These are phyloP conservation scores for Wallacemonas sp. DNA, from an alignment of 208 protist species.

Conservation along the genomic window DNA sequence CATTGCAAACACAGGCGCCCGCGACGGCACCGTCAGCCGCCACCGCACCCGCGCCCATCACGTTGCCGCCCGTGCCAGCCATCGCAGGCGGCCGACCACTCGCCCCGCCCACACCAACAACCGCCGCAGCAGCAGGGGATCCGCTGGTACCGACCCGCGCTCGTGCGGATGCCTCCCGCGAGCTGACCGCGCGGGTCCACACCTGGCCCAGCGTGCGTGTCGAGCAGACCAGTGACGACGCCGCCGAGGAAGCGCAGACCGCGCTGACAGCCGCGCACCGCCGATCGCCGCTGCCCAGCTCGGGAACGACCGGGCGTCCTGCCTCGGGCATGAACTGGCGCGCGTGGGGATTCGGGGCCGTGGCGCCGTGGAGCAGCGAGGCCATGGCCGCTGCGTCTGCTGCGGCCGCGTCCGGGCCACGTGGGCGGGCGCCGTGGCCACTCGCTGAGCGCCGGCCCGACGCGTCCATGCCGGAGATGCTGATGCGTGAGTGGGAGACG, in stretches of 20 bases:
- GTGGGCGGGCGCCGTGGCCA: too few species aligned
- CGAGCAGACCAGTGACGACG: neutral
- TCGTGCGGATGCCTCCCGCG: neutral
- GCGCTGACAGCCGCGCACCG: neutral
- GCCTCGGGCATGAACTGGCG: neutral
- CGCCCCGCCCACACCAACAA: too few species aligned
- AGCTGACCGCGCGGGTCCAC: neutral
- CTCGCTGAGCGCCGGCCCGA: too few species aligned
- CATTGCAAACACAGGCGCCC: too few species aligned
- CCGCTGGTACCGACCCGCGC: neutral
- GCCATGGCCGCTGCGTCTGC: neutral
- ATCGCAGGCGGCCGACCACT: too few species aligned
- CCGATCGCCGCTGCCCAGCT: too few species aligned
- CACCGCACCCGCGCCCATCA: constrained; percentile 2
- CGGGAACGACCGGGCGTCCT: neutral
- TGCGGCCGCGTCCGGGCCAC: too few species aligned
- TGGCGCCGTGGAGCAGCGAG: neutral
- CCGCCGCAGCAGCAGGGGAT: neutral
- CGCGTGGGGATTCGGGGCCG: neutral
- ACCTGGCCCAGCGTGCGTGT: neutral
- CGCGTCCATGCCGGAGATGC: too few species aligned
- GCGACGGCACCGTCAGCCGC: too few species aligned
- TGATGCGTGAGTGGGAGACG: too few species aligned
- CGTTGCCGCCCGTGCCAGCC: neutral
- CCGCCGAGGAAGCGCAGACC: neutral